phyloP scores from a whole-genome alignment of 768 basidiomycete species.

The Boletus eberwhitei region DNA sequence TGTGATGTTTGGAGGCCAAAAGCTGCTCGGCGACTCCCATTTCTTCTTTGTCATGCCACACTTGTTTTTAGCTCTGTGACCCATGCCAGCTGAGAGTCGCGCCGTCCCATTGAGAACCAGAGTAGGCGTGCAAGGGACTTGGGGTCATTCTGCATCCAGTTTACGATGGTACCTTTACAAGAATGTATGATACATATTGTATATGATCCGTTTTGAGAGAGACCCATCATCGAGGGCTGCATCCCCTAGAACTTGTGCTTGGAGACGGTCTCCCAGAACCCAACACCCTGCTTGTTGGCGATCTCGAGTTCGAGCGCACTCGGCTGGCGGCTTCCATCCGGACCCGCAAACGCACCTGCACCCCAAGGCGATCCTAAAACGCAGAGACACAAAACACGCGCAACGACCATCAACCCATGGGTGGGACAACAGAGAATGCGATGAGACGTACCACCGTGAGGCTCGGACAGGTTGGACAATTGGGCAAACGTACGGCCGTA shows the following conservation, averaged over 20 bases:
- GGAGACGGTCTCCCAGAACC: constrained; percentile 49
- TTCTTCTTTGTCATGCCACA: background rate
- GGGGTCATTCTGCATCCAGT: background rate
- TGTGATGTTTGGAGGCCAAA: background rate
- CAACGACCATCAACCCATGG: background rate
- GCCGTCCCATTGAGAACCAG: no score
- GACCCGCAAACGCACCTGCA: constrained; percentile 57
- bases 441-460: constrained; percentile 53
- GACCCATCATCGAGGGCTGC: background rate
- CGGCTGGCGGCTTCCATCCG: constrained; percentile 49
- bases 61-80: background rate
- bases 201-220: background rate
- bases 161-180: background rate
- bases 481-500: constrained; percentile 47
- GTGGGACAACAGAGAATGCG: background rate
- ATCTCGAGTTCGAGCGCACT: constrained; percentile 48
- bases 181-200: background rate
- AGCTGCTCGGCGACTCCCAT: no score
- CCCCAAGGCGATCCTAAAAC: constrained; percentile 69
- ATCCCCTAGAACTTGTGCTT: constrained; percentile 32
- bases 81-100: no score
- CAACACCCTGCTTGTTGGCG: constrained; percentile 48
- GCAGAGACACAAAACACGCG: background rate
- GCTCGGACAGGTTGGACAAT: constrained; percentile 43
- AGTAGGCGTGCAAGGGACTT: no score